A percentile compares a stretch with the other conserved stretches of the same genome.
Evolutionary conservation across 768 basidiomycete genomes (phyloP).

Genomic region (Psilocybe sp.): DNA sequence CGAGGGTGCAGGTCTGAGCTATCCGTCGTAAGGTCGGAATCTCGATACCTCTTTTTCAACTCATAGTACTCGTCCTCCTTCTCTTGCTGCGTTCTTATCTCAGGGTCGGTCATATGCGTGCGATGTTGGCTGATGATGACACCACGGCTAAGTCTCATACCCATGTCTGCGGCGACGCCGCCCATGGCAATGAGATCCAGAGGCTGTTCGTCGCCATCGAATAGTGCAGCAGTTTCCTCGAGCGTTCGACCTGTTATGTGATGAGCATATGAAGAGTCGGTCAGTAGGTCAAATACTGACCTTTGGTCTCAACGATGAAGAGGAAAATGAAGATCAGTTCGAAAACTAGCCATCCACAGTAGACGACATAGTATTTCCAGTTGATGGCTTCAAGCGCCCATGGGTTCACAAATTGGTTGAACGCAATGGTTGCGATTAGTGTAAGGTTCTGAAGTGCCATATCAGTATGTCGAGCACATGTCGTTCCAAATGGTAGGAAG

Average conservation of each 20-base stretch:
- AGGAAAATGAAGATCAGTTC: constrained; percentile 56
- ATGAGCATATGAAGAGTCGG: background rate
- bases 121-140: constrained; percentile 3
- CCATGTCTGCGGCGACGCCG: constrained; percentile 44
- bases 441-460: constrained; percentile 47
- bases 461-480: constrained; percentile 2
- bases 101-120: constrained; percentile 11
- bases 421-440: constrained; percentile 64
- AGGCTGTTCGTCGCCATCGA: constrained; percentile 57
- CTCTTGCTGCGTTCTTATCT: constrained; percentile 4
- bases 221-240: constrained; percentile 72
- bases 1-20: constrained; percentile 15
- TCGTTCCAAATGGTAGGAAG: too few relatives aligned
- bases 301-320: constrained; percentile 64
- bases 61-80: constrained; percentile 21
- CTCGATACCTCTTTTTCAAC: constrained; percentile 20
- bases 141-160: constrained; percentile 27
- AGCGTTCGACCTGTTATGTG: constrained; percentile 49
- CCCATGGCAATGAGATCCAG: constrained; percentile 43
- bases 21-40: constrained; percentile 17
- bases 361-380: constrained; percentile 61
- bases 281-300: constrained; percentile 23
- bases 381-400: constrained; percentile 59
- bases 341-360: constrained; percentile 62
- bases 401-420: constrained; percentile 81